Evolutionary conservation across 164 flowering plant genomes (phyloP), one percentile per base, ranked within the genome.

Genomic region (Macadamia tetraphylla): DNA sequence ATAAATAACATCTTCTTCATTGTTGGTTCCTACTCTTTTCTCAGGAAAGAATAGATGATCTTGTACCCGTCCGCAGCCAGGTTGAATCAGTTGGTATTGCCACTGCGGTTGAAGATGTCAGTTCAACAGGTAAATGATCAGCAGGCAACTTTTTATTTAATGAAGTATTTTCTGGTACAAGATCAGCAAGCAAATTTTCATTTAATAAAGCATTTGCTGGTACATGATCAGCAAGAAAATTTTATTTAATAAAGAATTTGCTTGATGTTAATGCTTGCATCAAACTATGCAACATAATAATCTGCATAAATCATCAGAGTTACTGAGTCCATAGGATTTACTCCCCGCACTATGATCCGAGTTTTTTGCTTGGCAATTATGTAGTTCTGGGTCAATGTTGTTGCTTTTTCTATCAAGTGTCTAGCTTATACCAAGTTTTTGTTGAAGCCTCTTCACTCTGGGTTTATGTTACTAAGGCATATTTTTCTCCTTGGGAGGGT

Each of bases 71-170:
- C 53, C 23, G 55, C 30, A 58, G 63, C 62, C 31, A 51, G 51
- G 72, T 63, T 73, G 76, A 79, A 71, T 71, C 79, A 23, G 73
- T 56, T 66, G 67, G 52, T 68, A 63, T 32, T 70, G 69, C 29
- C 64, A 64, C 69, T 70, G 64, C 72, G 77, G 74, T 43, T 67
- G 81, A 76, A 72, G 76, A 71, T 58, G 68, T 53, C 75, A 60
- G 44, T 73, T 68, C 79, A 66, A 61, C 75, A 78, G 78, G 87
- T 88, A 81, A 35, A 82, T 49, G 52, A 52, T 60, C 53, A 60
- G 15, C 65, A 23, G 44, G 53, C 13, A 64, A 46, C 3, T 46
- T 46, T 46, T 46, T 9, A 46, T 46, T 1, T 46, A 8, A 11
- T 46, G 7, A 46, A 46, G 51, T 8, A 46, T 1, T 43, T 43